Evolutionary conservation across 805 yeast species (phyloP).

Genomic region (Candida qinlingensis): DNA sequence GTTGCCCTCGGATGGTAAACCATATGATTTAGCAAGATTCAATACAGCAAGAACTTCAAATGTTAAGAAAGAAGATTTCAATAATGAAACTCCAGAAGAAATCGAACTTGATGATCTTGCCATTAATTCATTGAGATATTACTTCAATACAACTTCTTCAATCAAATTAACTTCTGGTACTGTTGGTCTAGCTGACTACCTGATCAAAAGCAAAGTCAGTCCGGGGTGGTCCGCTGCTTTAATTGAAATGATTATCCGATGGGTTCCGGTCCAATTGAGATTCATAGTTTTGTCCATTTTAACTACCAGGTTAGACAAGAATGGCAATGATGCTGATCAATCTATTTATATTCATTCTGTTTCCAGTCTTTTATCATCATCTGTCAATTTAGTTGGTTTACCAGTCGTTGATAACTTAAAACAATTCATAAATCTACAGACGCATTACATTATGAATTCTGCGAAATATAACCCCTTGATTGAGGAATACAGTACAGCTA

Average conservation of each 20-base stretch:
- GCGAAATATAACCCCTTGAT: conserved; percentile 27
- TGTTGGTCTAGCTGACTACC: conserved; percentile 42
- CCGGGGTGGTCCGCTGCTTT: conserved; percentile 50
- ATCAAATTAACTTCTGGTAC: conserved; percentile 57
- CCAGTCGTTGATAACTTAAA: conserved; percentile 77
- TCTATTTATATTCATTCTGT: conserved; percentile 38
- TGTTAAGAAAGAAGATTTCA: conserved; percentile 3
- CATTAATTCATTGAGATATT: conserved; percentile 42
- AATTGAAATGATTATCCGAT: conserved; percentile 60
- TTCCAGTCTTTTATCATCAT: conserved; percentile 62
- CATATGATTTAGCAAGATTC: conserved; percentile 7
- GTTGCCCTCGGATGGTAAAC: background rate
- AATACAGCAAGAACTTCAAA: conserved; percentile 14
- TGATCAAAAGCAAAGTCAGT: conserved; percentile 31
- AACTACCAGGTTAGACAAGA: conserved; percentile 28
- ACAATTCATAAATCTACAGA: conserved; percentile 48
- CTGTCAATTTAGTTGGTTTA: conserved; percentile 80
- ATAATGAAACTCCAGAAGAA: conserved; percentile 10
- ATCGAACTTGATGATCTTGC: conserved; percentile 28
- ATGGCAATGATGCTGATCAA: conserved; percentile 18
- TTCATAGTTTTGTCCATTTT: conserved; percentile 55
- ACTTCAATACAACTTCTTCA: conserved; percentile 60
- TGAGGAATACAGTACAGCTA: conserved; percentile 46
- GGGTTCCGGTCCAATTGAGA: conserved; percentile 77
- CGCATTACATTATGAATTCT: conserved; percentile 20